Base-by-base conservation (phyloP, 495 filamentous ascomycete species). In the Evernia prunastri region DNA sequence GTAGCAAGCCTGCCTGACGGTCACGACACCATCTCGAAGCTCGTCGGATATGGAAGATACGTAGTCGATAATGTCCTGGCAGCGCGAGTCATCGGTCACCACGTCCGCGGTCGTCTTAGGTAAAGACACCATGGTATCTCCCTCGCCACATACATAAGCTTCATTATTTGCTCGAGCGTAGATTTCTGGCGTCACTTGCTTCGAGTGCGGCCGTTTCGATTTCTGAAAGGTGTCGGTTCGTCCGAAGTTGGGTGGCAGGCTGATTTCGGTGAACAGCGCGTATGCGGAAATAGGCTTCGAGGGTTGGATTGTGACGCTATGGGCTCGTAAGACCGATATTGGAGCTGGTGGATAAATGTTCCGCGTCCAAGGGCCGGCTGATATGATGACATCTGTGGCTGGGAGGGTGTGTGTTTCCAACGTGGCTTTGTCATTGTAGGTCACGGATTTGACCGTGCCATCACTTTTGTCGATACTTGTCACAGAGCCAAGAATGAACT, bases 121-220 rank as follows among this genome's bases (percentile, higher is more conserved):
- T 9, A 98, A 80, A 1, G 91, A 88, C 5, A 90, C 82, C 10
- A 76, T 71, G 33, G 80, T 81, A 71, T 98, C 95, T 53, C 92
- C 91, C 72, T 96, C 91, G 45, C 94, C 90, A 72, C 94, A 98
- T 36, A 90, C 91, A 73, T 97, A 98, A 45, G 96, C 89, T 66
- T 95, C 92, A 54, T 89, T 82, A 69, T 89, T 86, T 0, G 93
- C 92, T 6, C 94, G 84, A 18, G 93, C 88, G 73, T 97, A 97
- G 67, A 98, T 94, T 75, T 98, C 94, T 3, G 94, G 93, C 35
- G 89, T 85, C 23, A 89, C 89, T 27, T 82, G 84, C 8, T 83
- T 81, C 20, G 76, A 73, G 51, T 86, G 82, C 12, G 79, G 77
- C 31, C 79, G 71, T 76, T 79, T 82, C 13, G 73, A 72, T 68